Base-by-base conservation (phyloP, 306 rosid genomes). In the Acacia acuminata region DNA sequence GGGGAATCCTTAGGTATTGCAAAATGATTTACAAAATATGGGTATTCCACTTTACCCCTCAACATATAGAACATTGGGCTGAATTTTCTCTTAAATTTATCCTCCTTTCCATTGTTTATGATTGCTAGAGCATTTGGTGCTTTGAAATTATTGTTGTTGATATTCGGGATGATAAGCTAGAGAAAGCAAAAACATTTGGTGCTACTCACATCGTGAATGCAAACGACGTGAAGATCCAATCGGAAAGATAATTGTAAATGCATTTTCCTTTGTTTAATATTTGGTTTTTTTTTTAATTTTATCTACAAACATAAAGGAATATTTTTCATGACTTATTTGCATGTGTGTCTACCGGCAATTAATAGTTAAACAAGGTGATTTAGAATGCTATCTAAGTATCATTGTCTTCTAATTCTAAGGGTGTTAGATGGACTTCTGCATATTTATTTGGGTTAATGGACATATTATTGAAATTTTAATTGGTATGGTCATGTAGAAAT, bases 41-140 rank as follows among this genome's bases (percentile, higher is more conserved):
- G 36, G 30, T 55, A 77, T n/a, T 64, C 63, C 70, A 47, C 45
- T 45, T 75, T 71, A 40, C 82, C 74, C 77, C 40, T 79, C 40
- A 32, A 24, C 22, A 56, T 73, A 60, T 30, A 78, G 44, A 64
- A 34, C 53, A 82, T 68, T 47, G 67, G 42, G 77, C 44, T 84
- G 69, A 65, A 27, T 73, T 83, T 71, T 78, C 76, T 30, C 80
- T 55, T 81, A 53, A 53, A 19, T 69, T 51, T 61, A 50, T 83
- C 74, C 71, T 69, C 69, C 77, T 66, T 81, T 86, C 85, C 98
- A 96, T 88, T 96, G 99, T 90, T 88, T 96, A 93, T n/a, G 99
- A 93, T 93, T 78, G 99, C 99, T 60, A 92, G 90, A 89, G 97
- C 99, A 75, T 96, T 96, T 83, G 99, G 99, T 83, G 98, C 99